Evolutionary conservation across 345 rosid species (phyloP).

Genomic region (Citrus reticulata): DNA sequence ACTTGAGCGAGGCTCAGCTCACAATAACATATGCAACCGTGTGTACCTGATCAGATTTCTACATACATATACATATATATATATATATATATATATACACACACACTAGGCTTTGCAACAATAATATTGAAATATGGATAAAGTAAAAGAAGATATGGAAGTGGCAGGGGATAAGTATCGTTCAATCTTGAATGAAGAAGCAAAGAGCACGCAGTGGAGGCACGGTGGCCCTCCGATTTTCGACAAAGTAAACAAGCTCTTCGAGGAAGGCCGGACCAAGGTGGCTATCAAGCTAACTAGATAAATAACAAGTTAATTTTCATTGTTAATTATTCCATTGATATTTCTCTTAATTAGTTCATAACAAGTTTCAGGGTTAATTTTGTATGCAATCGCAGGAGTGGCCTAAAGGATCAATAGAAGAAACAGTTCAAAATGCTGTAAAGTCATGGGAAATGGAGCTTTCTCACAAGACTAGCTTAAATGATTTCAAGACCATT

Average conservation of each 20-base stretch:
- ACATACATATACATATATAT: fast-evolving
- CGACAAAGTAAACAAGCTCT: conserved; percentile 53
- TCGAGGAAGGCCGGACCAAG: conserved; percentile 66
- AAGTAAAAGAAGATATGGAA: neutral
- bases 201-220: conserved; percentile 47
- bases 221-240: conserved; percentile 56
- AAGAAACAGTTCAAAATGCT: conserved; percentile 73
- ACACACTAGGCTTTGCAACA: neutral
- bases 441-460: conserved; percentile 90
- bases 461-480: conserved; percentile 62
- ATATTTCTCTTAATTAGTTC: neutral
- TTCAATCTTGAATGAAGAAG: conserved; percentile 41
- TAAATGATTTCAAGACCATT: conserved; percentile 64
- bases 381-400: conserved; percentile 31
- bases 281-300: conserved; percentile 9
- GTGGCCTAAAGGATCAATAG: conserved; percentile 74
- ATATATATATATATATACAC: no score
- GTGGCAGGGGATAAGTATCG: conserved; percentile 50
- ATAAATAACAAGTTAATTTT: neutral
- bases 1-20: no score
- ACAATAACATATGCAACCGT: no score
- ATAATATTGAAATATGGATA: neutral
- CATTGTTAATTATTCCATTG: neutral
- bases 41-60: no score
- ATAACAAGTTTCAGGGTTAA: neutral